These are phyloP conservation scores for Glutinoglossum americanum DNA, from an alignment of 495 filamentous ascomycete genomes.

Conservation along the genomic window DNA sequence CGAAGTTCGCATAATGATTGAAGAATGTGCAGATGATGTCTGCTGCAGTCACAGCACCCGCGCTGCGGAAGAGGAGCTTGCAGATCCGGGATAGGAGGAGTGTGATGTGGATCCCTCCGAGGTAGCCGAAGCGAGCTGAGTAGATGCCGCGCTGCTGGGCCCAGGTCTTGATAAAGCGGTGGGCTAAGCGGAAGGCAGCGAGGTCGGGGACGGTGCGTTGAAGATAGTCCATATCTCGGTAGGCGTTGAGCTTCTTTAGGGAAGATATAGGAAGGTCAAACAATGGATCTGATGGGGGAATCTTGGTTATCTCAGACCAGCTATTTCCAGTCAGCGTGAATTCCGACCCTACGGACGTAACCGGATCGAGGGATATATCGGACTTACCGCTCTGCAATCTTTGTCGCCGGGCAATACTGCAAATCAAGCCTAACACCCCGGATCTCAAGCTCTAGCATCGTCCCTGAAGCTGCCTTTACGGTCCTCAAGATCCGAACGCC, in stretches of 20 bases:
- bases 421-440: constrained; percentile 29
- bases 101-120: constrained; percentile 35
- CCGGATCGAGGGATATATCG: too few relatives aligned
- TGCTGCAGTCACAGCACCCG: constrained; percentile 13
- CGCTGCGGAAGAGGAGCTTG: constrained; percentile 22
- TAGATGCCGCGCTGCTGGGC: constrained; percentile 32
- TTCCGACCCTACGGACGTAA: too few relatives aligned
- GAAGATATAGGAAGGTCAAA: constrained; percentile 26
- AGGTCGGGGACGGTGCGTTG: constrained; percentile 29
- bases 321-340: constrained; percentile 7
- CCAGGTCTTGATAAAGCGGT: constrained; percentile 31
- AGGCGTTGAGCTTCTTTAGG: constrained; percentile 30
- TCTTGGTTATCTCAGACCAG: constrained; percentile 13
- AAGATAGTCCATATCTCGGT: constrained; percentile 32
- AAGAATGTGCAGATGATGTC: constrained; percentile 31
- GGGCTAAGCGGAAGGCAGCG: constrained; percentile 26
- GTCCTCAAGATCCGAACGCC: constrained; percentile 28
- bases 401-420: constrained; percentile 33
- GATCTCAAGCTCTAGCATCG: constrained; percentile 32
- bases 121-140: constrained; percentile 32
- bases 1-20: constrained; percentile 31
- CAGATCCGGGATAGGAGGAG: constrained; percentile 29
- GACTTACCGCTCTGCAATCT: constrained; percentile 20
- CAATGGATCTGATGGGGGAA: constrained; percentile 19
- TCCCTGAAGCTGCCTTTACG: constrained; percentile 27